Evolutionary conservation across 1,284 basidiomycete species (phyloP).

Genomic region (Volvariella surrecta): DNA sequence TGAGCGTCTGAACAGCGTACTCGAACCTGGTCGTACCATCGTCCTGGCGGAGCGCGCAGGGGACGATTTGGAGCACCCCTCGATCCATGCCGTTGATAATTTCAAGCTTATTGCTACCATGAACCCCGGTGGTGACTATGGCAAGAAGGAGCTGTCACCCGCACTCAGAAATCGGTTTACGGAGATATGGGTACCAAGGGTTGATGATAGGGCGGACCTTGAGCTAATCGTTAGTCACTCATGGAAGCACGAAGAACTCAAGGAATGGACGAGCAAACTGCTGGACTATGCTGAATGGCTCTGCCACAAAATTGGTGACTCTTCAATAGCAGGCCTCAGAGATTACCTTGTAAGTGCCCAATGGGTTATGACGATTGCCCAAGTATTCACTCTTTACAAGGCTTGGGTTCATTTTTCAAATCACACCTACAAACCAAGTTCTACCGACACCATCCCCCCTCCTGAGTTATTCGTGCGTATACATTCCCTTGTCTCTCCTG

Average conservation of each 20-base stretch:
- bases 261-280: slow-evolving; percentile 53
- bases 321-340: slow-evolving; percentile 69
- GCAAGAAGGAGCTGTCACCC: slow-evolving; percentile 97
- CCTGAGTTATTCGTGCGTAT: slow-evolving; percentile 67
- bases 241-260: slow-evolving; percentile 60
- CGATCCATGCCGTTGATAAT: slow-evolving; percentile 51
- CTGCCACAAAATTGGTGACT: slow-evolving; percentile 54
- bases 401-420: slow-evolving; percentile 93
- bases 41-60: slow-evolving; percentile 93
- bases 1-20: slow-evolving; percentile 93
- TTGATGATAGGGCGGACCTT: slow-evolving; percentile 73
- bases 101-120: slow-evolving; percentile 97
- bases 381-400: slow-evolving; percentile 42
- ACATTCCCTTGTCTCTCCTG: not conserved
- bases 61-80: slow-evolving; percentile 59
- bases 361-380: no score
- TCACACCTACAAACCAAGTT: slow-evolving; percentile 33
- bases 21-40: slow-evolving; percentile 86
- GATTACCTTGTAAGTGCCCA: slow-evolving; percentile 73
- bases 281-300: slow-evolving; percentile 86
- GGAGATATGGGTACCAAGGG: slow-evolving; percentile 96
- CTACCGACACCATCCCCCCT: slow-evolving; percentile 27
- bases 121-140: slow-evolving; percentile 99
- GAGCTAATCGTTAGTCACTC: slow-evolving; percentile 71
- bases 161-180: slow-evolving; percentile 98